phyloP scores from a whole-genome alignment of 2,329 filamentous ascomycete species.

The Alternaria gansuensis region DNA sequence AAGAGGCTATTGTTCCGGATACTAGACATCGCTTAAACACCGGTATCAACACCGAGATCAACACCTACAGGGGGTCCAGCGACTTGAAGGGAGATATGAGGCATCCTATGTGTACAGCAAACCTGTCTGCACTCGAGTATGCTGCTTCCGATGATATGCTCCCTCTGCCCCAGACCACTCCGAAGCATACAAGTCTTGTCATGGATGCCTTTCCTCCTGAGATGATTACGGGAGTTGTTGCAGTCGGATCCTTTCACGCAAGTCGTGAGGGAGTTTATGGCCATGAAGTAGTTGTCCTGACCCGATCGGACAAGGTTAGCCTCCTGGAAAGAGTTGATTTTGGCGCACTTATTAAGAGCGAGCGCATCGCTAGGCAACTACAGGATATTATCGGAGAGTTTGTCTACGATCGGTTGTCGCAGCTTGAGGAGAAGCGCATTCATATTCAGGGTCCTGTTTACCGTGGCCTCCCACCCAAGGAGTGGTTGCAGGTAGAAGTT shows the following conservation, averaged over 20 bases:
- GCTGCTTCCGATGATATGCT: background rate
- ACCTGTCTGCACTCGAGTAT: background rate
- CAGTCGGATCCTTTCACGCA: background rate
- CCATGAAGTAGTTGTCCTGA: background rate
- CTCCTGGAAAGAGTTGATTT: conserved; percentile 1
- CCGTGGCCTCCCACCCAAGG: background rate
- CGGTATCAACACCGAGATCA: background rate
- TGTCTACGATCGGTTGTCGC: background rate
- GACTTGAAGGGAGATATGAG: background rate
- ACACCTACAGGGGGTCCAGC: background rate
- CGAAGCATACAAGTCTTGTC: background rate
- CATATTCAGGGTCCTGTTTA: background rate
- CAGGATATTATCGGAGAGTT: background rate
- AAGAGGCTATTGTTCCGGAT: background rate
- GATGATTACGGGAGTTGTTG: background rate
- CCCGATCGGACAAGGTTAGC: background rate
- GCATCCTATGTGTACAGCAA: background rate
- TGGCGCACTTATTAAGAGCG: background rate
- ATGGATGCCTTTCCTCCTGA: background rate
- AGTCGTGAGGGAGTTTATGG: conserved; percentile 7
- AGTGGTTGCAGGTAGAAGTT: background rate
- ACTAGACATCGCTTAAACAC: background rate
- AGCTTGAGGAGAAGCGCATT: background rate
- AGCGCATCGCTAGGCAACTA: conserved; percentile 1
- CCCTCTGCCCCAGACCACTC: background rate